Evolutionary conservation across 371 early-diverging fungal genomes (phyloP), one percentile per base, ranked within the genome.

Genomic region (Mucor sp.): DNA sequence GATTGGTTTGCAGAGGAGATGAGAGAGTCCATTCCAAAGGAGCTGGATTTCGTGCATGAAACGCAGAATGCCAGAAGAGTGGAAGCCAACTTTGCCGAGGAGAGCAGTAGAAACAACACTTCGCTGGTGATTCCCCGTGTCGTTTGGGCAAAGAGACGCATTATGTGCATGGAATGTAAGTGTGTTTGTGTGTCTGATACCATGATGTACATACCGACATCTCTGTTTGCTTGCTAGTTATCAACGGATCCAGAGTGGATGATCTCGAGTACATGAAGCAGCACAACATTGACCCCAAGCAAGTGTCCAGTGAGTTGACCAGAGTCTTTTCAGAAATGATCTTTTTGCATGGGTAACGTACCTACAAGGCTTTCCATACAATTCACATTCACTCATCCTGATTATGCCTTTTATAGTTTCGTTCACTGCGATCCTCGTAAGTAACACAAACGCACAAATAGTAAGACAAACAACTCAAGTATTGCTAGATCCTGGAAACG

Each of bases 1-100:
- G 87, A 79, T 56, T 98, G 98, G 98, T 75, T 98, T 39, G 91
- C 91, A 14, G 90, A 93, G 17, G 97, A 98, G 77, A 89, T 98
- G 91, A 81, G 87, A 62, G 80, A 83, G 70, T 91, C 87, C 21
- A 78, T 98, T 62, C 97, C 96, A 8, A 80, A 84, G 47, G 98
- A 98, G 70, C 82, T 98, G 27, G 91, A 97, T 74, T 98, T 97
- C 76, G 74, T 66, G 5, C 77, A 82, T 65, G 98, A 97, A 75
- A 90, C 91, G 1, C 66, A 59, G 28, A 95, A 97, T 78, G 89
- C 94, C 6, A 79, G 79, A 33, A 76, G 81, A 63, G 88, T 91
- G 3, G 66, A 67, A 6, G 64, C 67, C 35, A 87, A 93, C 64
- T 95, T 94, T 79, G 74, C 78, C 1, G 33, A 63, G 9, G 77